Percentiles rank a stretch among this genome's conserved stretches.
Evolutionary conservation across 129 eudicot species (phyloP).

Genomic region (Escallonia herrerae): DNA sequence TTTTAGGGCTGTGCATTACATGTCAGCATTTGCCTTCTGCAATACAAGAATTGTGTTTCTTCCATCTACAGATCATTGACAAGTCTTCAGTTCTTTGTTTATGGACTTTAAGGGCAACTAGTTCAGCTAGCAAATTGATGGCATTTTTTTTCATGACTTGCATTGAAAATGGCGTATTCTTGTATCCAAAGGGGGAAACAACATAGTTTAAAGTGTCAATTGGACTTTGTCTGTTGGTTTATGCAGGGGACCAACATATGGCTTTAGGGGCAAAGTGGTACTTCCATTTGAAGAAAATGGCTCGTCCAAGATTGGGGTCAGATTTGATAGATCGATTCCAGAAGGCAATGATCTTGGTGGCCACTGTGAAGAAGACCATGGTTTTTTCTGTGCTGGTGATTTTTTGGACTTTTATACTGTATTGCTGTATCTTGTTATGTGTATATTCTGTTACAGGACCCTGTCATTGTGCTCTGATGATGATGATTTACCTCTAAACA

Average conservation of each 20-base stretch:
- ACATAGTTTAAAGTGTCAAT: background rate
- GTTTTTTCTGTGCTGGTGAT: slow-evolving; percentile 88
- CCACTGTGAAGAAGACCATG: slow-evolving; percentile 75
- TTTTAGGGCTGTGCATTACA: too few relatives aligned
- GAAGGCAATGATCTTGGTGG: slow-evolving; percentile 97
- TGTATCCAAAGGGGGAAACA: too few relatives aligned
- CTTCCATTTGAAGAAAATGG: slow-evolving; percentile 82
- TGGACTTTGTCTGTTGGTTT: background rate
- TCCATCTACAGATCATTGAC: too few relatives aligned
- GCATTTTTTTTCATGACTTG: too few relatives aligned
- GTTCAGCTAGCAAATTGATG: too few relatives aligned
- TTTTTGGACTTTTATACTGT: background rate
- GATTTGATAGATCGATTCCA: slow-evolving; percentile 75
- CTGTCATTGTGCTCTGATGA: background rate
- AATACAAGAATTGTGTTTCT: too few relatives aligned
- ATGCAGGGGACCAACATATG: slow-evolving; percentile 71
- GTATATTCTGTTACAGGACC: background rate
- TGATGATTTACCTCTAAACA: too few relatives aligned
- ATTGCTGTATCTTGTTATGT: background rate
- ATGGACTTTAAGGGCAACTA: too few relatives aligned
- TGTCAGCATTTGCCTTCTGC: too few relatives aligned
- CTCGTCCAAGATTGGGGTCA: slow-evolving; percentile 84
- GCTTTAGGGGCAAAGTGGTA: slow-evolving; percentile 76
- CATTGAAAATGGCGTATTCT: too few relatives aligned
- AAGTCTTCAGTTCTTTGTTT: too few relatives aligned